Percentiles rank a stretch among this genome's conserved stretches.
phyloP scores from a whole-genome alignment of 192 early-diverging fungal species.

The Umbelopsis ramanniana region DNA sequence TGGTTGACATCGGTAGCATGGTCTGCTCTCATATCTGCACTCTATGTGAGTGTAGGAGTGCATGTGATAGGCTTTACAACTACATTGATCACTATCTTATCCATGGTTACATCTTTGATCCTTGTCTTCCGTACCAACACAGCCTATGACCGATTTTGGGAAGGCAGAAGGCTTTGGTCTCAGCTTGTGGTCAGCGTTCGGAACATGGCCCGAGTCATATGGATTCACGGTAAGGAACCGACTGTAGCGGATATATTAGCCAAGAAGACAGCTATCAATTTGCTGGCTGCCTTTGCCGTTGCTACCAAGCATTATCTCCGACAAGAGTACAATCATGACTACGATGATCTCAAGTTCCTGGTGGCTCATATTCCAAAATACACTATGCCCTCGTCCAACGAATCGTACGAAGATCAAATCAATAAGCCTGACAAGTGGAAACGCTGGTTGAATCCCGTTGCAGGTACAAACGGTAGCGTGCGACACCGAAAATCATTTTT shows the following conservation, averaged over 20 bases:
- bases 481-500: slow-evolving; percentile 7
- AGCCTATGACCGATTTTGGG: slow-evolving; percentile 84
- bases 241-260: slow-evolving; percentile 62
- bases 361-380: slow-evolving; percentile 67
- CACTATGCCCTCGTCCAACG: slow-evolving; percentile 44
- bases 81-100: slow-evolving; percentile 51
- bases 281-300: slow-evolving; percentile 78
- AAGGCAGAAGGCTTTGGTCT: slow-evolving; percentile 85
- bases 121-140: slow-evolving; percentile 62
- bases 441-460: background rate
- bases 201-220: slow-evolving; percentile 78
- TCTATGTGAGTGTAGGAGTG: slow-evolving; percentile 24
- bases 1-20: slow-evolving; percentile 48
- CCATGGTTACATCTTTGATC: slow-evolving; percentile 54
- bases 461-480: background rate
- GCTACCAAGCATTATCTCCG: slow-evolving; percentile 87
- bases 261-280: slow-evolving; percentile 71
- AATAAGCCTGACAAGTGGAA: slow-evolving; percentile 11
- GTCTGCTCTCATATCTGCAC: slow-evolving; percentile 48
- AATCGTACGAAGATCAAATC: slow-evolving; percentile 30
- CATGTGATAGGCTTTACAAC: slow-evolving; percentile 34
- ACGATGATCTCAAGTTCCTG: slow-evolving; percentile 72
- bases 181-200: slow-evolving; percentile 70
- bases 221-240: slow-evolving; percentile 65
- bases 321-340: slow-evolving; percentile 67